These are phyloP conservation scores for Amylostereum areolatum DNA, from an alignment of 1,284 basidiomycete species.

Conservation along the genomic window DNA sequence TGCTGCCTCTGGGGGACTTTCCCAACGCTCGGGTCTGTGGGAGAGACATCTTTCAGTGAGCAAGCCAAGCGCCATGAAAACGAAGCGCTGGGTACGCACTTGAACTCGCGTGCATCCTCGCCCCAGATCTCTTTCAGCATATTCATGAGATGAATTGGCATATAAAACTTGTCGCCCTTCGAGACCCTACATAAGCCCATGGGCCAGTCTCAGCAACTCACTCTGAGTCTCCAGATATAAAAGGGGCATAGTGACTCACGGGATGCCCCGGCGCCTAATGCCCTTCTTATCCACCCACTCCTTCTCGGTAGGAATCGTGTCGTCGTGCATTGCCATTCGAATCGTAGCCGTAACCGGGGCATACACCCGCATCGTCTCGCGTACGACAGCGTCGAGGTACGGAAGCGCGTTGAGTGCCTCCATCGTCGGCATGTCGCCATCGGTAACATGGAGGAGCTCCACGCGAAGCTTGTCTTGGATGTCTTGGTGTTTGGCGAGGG, in stretches of 20 bases:
- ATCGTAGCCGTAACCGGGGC: conserved; percentile 52
- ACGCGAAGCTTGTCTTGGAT: conserved; percentile 64
- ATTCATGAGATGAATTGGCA: conserved; percentile 19
- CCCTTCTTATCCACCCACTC: conserved; percentile 19
- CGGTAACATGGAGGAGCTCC: conserved; percentile 45
- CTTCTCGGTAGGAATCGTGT: conserved; percentile 44
- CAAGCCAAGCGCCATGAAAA: not conserved
- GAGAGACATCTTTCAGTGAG: not conserved
- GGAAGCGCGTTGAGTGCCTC: conserved; percentile 51
- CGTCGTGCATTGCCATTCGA: conserved; percentile 46
- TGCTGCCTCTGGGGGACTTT: conserved; percentile 5
- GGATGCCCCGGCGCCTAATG: conserved; percentile 3
- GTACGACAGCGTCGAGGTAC: conserved; percentile 60
- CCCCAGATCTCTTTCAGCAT: conserved; percentile 21
- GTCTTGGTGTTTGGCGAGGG: conserved; percentile 47
- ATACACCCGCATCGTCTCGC: conserved; percentile 63
- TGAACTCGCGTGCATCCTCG: conserved; percentile 21
- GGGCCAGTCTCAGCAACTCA: not conserved
- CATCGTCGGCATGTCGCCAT: conserved; percentile 34
- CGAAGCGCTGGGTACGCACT: conserved; percentile 13
- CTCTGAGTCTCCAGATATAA: not conserved
- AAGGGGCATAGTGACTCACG: conserved; percentile 9
- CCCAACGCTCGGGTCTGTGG: conserved; percentile 17
- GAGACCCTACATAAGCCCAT: not conserved
- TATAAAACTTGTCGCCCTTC: not conserved